phyloP scores from a whole-genome alignment of 2,329 filamentous ascomycete species.

The Cladosporium sp. region DNA sequence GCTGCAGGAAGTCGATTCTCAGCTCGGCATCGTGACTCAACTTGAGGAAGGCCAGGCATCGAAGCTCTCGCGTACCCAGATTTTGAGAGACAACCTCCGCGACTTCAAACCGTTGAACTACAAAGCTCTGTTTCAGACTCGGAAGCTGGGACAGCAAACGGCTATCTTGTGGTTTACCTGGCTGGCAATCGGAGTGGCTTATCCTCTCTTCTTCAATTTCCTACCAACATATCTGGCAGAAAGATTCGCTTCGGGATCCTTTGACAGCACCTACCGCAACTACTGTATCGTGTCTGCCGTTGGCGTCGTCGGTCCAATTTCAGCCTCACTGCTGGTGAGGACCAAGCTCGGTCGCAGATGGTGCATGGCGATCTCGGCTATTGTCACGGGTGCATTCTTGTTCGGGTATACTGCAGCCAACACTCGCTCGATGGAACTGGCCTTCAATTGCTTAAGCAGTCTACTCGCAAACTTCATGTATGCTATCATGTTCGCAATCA shows the following conservation, averaged over 20 bases:
- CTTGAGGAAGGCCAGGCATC: slow-evolving; percentile 25
- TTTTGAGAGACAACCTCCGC: slow-evolving; percentile 20
- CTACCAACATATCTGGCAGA: slow-evolving; percentile 60
- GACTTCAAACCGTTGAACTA: slow-evolving; percentile 47
- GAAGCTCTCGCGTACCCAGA: slow-evolving; percentile 35
- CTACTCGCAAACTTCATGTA: slow-evolving; percentile 52
- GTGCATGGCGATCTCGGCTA: slow-evolving; percentile 42
- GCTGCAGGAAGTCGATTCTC: slow-evolving; percentile 39
- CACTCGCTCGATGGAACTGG: slow-evolving; percentile 43
- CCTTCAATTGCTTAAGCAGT: slow-evolving; percentile 48
- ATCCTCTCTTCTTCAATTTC: slow-evolving; percentile 73
- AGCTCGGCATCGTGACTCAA: slow-evolving; percentile 27
- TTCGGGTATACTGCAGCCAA: slow-evolving; percentile 45
- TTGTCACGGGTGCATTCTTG: slow-evolving; percentile 41
- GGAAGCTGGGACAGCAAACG: slow-evolving; percentile 57
- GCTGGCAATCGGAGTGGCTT: slow-evolving; percentile 56
- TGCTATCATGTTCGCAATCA: slow-evolving; percentile 49
- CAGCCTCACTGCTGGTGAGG: slow-evolving; percentile 65
- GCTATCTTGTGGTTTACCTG: slow-evolving; percentile 64
- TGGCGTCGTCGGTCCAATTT: slow-evolving; percentile 63
- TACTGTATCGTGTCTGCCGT: slow-evolving; percentile 51
- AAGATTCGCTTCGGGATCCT: slow-evolving; percentile 54
- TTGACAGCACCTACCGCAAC: slow-evolving; percentile 63
- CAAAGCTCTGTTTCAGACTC: slow-evolving; percentile 61
- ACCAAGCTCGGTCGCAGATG: slow-evolving; percentile 39